phyloP scores from a whole-genome alignment of 768 basidiomycete species.

The Dioszegia crocea region DNA sequence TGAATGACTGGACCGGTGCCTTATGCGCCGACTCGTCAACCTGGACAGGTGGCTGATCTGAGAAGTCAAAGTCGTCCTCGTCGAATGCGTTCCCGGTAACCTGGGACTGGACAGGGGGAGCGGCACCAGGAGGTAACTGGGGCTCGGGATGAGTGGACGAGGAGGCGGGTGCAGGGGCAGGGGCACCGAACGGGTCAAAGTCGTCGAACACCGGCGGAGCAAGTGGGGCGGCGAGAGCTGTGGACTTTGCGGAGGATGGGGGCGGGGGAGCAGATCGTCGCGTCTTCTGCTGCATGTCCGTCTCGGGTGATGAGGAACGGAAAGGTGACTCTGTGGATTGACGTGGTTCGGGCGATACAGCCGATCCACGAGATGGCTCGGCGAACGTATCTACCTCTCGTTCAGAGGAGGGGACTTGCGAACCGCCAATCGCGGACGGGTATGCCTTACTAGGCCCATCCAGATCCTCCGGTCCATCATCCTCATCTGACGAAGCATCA shows the following conservation, averaged over 20 bases:
- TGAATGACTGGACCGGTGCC: conserved; percentile 26
- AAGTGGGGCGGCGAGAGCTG: conserved; percentile 5
- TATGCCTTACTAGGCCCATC: conserved; percentile 30
- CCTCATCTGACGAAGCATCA: conserved; percentile 40
- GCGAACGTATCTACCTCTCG: neutral
- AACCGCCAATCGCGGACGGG: neutral
- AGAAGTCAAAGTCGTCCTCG: conserved; percentile 47
- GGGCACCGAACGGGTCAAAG: conserved; percentile 35
- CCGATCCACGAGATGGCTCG: neutral
- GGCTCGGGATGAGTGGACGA: conserved; percentile 4
- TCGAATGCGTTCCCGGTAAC: conserved; percentile 30
- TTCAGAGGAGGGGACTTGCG: neutral
- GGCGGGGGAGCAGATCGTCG: conserved; percentile 38
- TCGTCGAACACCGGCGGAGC: conserved; percentile 12
- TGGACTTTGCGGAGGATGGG: conserved; percentile 14
- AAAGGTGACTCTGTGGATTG: neutral
- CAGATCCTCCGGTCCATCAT: conserved; percentile 50
- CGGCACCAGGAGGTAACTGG: conserved; percentile 11
- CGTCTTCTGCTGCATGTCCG: conserved; percentile 11
- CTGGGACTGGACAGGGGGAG: neutral
- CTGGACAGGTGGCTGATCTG: conserved; percentile 39
- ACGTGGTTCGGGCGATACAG: neutral
- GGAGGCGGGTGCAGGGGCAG: conserved; percentile 15
- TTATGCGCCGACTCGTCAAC: conserved; percentile 20
- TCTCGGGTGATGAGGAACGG: neutral